Base-by-base conservation (phyloP, 148 eudicot genomes). In the Heliosperma pusillum region DNA sequence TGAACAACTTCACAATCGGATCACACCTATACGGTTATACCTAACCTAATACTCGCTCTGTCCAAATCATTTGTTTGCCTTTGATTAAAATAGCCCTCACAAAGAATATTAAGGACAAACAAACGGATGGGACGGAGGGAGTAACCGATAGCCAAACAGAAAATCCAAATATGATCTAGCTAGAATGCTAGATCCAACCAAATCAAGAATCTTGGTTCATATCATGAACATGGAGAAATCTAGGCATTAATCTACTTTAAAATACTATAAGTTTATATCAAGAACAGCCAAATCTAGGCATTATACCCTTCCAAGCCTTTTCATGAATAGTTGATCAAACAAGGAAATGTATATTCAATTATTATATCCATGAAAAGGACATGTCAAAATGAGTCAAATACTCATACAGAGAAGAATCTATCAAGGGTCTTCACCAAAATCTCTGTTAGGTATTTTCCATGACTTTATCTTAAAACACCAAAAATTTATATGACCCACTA, bases 381-480 rank as follows among this genome's bases (percentile, higher is more conserved):
- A 47, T 17, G 64, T 16, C 69, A 20, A 71, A 15, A 55, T 16
- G 30, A 50, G 66, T 56, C 66, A 66, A 78, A 33, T 50, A 61
- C 67, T 27, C 67, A 63, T 29, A 29, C 10, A 15, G 36, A n/a
- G 45, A 45, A 68, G 70, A 79, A 79, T 79, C 82, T 74, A 47
- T 24, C 50, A 47, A 78, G 24, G 58, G 80, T 78, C 76, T 66
- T 72, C 45, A 74, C 53, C 9, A 53, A 45, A 66, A 80, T 75
- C 82, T 64, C 7, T 55, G 72, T 75, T 75, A 80, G 82, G 79
- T 75, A 70, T 53, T 40, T 62, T 24, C 66, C 79, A 67, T 75
- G 64, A 70, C 78, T 75, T 75, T 62, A 29, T 67, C 53, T 36
- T 50, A 42, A 7, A 24, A 12, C 2, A 50, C 47, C 47, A 66